These are phyloP conservation scores for Paulownia fortunei DNA, from an alignment of 257 asterid genomes.

Conservation along the genomic window DNA sequence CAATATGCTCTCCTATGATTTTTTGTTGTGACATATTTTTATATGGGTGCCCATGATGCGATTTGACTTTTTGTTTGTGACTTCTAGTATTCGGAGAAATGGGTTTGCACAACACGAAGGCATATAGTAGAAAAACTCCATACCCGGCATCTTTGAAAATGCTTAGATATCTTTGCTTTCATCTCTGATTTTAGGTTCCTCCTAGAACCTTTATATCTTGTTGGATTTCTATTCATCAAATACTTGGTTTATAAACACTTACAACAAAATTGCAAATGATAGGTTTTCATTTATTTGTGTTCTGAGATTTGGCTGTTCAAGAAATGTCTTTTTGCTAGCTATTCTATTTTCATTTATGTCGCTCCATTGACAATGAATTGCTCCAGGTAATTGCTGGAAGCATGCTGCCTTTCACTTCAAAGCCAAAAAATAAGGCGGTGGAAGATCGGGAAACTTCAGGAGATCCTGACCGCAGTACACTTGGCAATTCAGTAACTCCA, in stretches of 20 bases:
- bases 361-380: constrained; percentile 2
- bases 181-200: neutral
- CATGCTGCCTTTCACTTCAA: constrained; percentile 52
- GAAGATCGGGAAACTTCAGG: constrained; percentile 49
- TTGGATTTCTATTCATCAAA: neutral
- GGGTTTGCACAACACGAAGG: neutral
- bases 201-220: neutral
- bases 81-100: neutral
- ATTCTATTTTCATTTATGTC: neutral
- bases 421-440: constrained; percentile 52
- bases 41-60: neutral
- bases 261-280: neutral
- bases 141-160: neutral
- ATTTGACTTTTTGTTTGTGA: neutral
- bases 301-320: neutral
- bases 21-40: neutral
- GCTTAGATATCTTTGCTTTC: neutral
- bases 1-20: neutral
- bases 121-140: neutral
- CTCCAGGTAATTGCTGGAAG: constrained; percentile 77
- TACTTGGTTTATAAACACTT: neutral
- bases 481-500: constrained; percentile 41
- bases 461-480: constrained; percentile 44
- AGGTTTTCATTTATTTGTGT: neutral
- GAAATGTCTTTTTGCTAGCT: neutral